These are phyloP conservation scores for Epichloe festucae DNA, from an alignment of 2,329 filamentous ascomycete species.

Conservation along the genomic window DNA sequence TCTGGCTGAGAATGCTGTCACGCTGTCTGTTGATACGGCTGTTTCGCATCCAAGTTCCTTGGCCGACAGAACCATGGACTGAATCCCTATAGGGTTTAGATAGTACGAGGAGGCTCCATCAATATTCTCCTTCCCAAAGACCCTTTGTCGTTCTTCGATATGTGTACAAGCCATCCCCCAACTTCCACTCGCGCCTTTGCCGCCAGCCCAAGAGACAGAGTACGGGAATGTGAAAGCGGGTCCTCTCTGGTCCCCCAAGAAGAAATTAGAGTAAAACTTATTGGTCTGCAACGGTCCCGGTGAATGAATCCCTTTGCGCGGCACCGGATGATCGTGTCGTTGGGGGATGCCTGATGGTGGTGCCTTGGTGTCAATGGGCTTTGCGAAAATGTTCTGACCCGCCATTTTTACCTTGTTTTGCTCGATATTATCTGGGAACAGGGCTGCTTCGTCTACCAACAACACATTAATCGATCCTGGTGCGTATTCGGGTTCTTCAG, in stretches of 20 bases:
- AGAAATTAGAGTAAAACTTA: conserved; percentile 73
- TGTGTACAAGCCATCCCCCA: conserved; percentile 73
- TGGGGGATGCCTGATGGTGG: conserved; percentile 35
- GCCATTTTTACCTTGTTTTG: conserved; percentile 11
- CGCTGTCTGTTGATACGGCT: conserved; percentile 36
- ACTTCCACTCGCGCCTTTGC: conserved; percentile 46
- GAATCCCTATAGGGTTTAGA: conserved; percentile 68
- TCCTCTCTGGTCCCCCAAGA: conserved; percentile 57
- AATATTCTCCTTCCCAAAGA: conserved; percentile 46
- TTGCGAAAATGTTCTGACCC: conserved; percentile 38
- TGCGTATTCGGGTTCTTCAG: background rate
- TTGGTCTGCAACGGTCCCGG: conserved; percentile 53
- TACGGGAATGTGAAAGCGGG: conserved; percentile 68
- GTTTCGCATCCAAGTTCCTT: conserved; percentile 54
- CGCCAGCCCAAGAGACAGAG: conserved; percentile 53
- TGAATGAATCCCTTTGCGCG: conserved; percentile 36
- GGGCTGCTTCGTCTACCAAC: background rate
- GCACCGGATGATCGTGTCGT: conserved; percentile 44
- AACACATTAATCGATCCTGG: background rate
- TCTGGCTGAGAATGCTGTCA: conserved; percentile 48
- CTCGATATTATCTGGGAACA: background rate
- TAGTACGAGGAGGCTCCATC: conserved; percentile 57
- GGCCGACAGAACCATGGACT: conserved; percentile 71
- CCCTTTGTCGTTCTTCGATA: conserved; percentile 51
- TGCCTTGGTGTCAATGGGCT: conserved; percentile 38